Conservation (phyloP, 2,329 filamentous ascomycete species). For the Colletotrichum incanum region DNA sequence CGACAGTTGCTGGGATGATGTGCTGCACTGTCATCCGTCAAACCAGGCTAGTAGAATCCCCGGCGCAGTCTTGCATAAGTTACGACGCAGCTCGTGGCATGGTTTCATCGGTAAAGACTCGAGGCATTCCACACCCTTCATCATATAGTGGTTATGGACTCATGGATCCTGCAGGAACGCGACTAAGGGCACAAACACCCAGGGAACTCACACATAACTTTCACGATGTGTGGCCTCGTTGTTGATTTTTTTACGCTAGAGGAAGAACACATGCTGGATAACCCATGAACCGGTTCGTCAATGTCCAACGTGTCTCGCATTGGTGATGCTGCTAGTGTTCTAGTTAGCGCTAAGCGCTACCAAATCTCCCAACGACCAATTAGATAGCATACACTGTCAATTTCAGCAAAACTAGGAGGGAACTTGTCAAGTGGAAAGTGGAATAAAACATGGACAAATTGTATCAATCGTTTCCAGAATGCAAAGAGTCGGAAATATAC, state of each 20-base stretch:
- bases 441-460: not conserved
- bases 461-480: too few relatives aligned
- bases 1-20: not conserved
- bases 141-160: not conserved
- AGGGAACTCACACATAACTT: not conserved
- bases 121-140: not conserved
- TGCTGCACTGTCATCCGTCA: not conserved
- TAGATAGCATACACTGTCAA: not conserved
- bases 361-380: not conserved
- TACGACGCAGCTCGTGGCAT: not conserved
- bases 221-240: not conserved
- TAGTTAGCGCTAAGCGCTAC: conserved; percentile 27
- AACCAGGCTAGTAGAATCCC: not conserved
- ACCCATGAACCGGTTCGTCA: conserved; percentile 16
- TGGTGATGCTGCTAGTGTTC: conserved; percentile 16
- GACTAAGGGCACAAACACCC: not conserved
- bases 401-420: not conserved
- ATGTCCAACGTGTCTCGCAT: conserved; percentile 13
- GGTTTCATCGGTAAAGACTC: not conserved
- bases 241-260: not conserved
- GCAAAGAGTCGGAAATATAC: not conserved
- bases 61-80: not conserved
- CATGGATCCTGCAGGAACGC: conserved; percentile 27
- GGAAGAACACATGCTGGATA: conserved; percentile 7
- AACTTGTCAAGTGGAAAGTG: not conserved